Base-by-base conservation (phyloP, 1,139 yeast genomes). In the Wickerhamomyces sp. region DNA sequence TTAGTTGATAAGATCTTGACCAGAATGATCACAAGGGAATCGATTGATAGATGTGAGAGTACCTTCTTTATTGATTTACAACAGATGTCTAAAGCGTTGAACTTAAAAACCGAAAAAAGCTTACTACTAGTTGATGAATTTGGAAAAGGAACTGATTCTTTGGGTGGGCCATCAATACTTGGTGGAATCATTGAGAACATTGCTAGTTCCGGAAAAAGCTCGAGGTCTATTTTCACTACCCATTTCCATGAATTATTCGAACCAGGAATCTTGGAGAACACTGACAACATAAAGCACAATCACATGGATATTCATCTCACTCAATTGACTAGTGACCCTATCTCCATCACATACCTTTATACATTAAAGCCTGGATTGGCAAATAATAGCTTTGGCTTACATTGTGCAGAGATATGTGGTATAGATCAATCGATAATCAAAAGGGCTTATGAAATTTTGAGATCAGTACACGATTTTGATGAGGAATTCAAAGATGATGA, bases 61-160 rank as follows among this genome's bases (percentile, higher is more conserved):
- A 65, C 78, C 0, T 74, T 74, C 45, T 62, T 70, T 47, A 59
- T 63, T 17, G 79, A 74, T 45, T 55, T 68, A 36, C 62, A 61
- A 33, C 76, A 72, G 47, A 60, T 72, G 50, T 59, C 71, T n/a
- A 63, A 65, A 38, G 65, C 69, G 21, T 41, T 71, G 17, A 48
- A 61, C 3, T 44, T 67, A 39, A 56, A 61, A 28, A 65, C 73
- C 0, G 51, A 56, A 0, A 59, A 50, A 33, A 69, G 74, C 7
- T 45, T 74, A 18, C 40, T 74, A 2, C 48, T 74, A 7, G 59
- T 74, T 18, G 78, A 74, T 53, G 79, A 74, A 46, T 72, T 70
- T 55, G 79, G 78, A 0, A 68, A 72, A 38, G 79, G 78, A 0
- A 73, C 76, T 1, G 74, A 69, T 50, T 48, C 61, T 1, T 44